Conservation (phyloP, 2,329 filamentous ascomycete species). For the Stagonosporopsis chrysanthemi region DNA sequence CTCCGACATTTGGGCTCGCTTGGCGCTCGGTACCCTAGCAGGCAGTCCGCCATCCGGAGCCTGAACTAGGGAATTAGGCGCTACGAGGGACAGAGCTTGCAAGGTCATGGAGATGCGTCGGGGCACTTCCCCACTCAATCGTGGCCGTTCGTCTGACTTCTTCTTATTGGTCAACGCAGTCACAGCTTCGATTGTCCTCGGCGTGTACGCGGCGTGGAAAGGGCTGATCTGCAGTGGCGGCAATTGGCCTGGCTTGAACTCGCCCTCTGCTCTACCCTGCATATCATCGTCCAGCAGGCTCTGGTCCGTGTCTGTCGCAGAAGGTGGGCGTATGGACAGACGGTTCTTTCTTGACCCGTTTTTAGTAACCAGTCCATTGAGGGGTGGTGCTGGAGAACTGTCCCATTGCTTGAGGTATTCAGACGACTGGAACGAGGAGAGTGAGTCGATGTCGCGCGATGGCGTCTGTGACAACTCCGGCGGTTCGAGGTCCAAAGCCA, state of each 20-base stretch:
- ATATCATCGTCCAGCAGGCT: slow-evolving; percentile 18
- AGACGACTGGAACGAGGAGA: slow-evolving; percentile 36
- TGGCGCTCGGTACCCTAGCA: slow-evolving; percentile 22
- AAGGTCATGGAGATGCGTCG: slow-evolving; percentile 34
- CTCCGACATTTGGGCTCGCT: slow-evolving; percentile 34
- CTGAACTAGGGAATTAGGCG: slow-evolving; percentile 18
- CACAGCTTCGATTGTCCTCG: slow-evolving; percentile 20
- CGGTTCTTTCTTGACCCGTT: slow-evolving; percentile 19
- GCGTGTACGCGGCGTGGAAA: slow-evolving; percentile 25
- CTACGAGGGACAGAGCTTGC: slow-evolving; percentile 31
- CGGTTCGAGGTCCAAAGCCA: slow-evolving; percentile 31
- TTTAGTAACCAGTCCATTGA: slow-evolving; percentile 17
- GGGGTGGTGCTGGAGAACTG: slow-evolving; percentile 17
- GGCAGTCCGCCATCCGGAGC: slow-evolving; percentile 9
- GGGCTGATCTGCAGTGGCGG: slow-evolving; percentile 28
- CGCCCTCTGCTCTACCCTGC: slow-evolving; percentile 14
- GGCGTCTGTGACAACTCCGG: slow-evolving; percentile 38
- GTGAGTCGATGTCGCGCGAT: slow-evolving; percentile 36
- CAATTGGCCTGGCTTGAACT: slow-evolving; percentile 17
- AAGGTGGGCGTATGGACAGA: slow-evolving; percentile 23
- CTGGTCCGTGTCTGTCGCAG: slow-evolving; percentile 16
- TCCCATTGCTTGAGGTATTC: slow-evolving; percentile 33
- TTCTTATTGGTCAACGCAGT: slow-evolving; percentile 24
- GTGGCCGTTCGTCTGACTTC: slow-evolving; percentile 24
- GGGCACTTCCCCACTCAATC: slow-evolving; percentile 37